Percentiles rank a stretch among this genome's conserved stretches.
Conservation (phyloP, 1,284 basidiomycete genomes). For the Athelia sp. region DNA sequence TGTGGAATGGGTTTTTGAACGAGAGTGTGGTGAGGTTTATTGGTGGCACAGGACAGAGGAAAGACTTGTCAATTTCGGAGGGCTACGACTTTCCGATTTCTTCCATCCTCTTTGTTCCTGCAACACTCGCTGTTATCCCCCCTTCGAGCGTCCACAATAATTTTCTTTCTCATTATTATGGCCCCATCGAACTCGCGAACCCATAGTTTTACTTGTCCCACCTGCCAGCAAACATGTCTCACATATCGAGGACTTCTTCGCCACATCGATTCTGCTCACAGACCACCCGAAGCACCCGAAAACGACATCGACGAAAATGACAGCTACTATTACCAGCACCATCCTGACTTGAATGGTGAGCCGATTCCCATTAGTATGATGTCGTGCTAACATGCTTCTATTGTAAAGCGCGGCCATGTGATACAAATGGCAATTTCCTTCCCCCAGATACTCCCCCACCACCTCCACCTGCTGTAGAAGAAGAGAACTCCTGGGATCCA, state of each 20-base stretch:
- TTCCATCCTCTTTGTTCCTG: no score
- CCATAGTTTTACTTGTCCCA: not conserved
- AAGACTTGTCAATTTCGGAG: no score
- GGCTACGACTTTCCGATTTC: no score
- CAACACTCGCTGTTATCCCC: not conserved
- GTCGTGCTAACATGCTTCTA: no score
- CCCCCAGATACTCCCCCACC: conserved; percentile 3
- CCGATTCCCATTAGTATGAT: not conserved
- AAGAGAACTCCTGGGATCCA: conserved; percentile 8
- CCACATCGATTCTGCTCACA: not conserved
- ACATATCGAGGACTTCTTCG: not conserved
- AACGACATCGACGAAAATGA: no score
- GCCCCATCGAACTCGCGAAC: no score
- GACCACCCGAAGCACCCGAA: not conserved
- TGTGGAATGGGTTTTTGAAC: no score
- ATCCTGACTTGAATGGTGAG: not conserved
- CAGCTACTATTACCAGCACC: not conserved
- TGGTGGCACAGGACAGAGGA: no score
- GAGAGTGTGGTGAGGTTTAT: no score
- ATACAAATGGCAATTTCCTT: not conserved
- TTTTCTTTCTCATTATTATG: not conserved
- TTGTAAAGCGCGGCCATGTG: no score
- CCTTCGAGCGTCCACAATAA: not conserved
- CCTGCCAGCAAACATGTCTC: not conserved
- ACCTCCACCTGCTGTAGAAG: not conserved